phyloP scores from a whole-genome alignment of 106 monocot genomes.

The Gastrodia elata region DNA sequence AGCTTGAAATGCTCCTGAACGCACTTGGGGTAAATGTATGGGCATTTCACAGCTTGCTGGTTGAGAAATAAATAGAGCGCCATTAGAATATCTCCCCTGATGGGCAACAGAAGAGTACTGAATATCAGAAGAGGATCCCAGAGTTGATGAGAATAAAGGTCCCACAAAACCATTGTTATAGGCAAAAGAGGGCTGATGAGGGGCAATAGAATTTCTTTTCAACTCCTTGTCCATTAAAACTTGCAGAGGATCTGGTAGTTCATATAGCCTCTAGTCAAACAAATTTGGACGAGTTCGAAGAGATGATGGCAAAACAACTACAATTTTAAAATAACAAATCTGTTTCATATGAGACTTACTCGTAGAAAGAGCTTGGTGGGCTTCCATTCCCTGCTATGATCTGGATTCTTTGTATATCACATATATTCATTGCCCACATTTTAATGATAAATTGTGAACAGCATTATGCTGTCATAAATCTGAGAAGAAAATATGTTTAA shows the following conservation, averaged over 20 bases:
- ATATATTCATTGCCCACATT: background rate
- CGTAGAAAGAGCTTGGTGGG: background rate
- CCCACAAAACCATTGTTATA: constrained; percentile 36
- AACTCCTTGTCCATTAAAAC: constrained; percentile 40
- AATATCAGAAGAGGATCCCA: constrained; percentile 41
- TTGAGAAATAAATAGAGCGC: constrained; percentile 14
- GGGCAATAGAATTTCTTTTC: constrained; percentile 19
- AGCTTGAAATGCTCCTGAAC: constrained; percentile 28
- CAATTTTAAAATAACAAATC: constrained; percentile 2
- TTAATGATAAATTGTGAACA: background rate
- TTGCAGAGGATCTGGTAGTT: constrained; percentile 36
- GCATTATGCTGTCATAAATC: background rate
- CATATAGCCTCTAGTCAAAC: constrained; percentile 25
- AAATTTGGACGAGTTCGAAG: constrained; percentile 23
- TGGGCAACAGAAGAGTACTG: constrained; percentile 31
- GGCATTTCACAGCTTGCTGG: constrained; percentile 7
- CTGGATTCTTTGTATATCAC: background rate
- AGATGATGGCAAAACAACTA: constrained; percentile 37
- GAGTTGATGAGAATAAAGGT: constrained; percentile 33
- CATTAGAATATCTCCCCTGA: constrained; percentile 4
- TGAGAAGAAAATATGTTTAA: background rate
- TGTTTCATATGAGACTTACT: constrained; percentile 20
- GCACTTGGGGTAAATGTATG: constrained; percentile 8
- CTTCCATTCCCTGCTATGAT: constrained; percentile 9
- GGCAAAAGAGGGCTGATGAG: constrained; percentile 25